Base-by-base conservation (phyloP, 1,284 basidiomycete species). In the Dichomitus squalens region DNA sequence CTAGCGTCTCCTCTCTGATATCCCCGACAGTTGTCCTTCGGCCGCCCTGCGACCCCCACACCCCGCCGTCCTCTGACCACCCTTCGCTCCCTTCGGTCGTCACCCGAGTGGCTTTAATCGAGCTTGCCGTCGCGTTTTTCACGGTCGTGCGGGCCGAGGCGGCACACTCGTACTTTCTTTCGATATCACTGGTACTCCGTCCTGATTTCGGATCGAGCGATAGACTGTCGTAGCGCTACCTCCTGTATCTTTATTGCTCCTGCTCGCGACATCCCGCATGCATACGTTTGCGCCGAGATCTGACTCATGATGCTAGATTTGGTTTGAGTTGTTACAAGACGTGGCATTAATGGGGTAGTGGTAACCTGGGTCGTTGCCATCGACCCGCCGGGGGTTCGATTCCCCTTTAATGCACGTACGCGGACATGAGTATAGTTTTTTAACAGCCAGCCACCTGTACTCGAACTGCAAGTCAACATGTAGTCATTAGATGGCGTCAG, bases 331-430 rank as follows among this genome's bases (percentile, higher is more conserved):
- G 21, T 21, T 4, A 41, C 9, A 6, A 21, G 3, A 3, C 12
- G 27, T 38, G 12, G 61, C 61, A 63, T 60, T 63, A 63, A 63
- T 59, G 61, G 61, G 61, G 61, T 63, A 63, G 61, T 63, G 61
- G 61, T 60, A 63, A 60, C 61, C 58, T 63, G 61, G 61, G 61
- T 63, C 61, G 61, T 63, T 63, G 61, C 61, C 61, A 78, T 77
- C 73, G 73, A 86, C 84, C 84, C 84, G 84, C 85, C 84, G 84
- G 82, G 84, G 80, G 85, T 87, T 87, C 84, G 82, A 88, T 87
- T 86, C 84, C 83, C 85, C 66, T 84, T 87, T 86, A 84, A 86
- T 86, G 85, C 84, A 70, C n/a, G n/a, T n/a, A n/a, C n/a, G n/a
- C n/a, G n/a, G n/a, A n/a, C n/a, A n/a, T n/a, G n/a, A n/a, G n/a